Evolutionary conservation across 768 basidiomycete species (phyloP).

Genomic region (Lepiota venenata): DNA sequence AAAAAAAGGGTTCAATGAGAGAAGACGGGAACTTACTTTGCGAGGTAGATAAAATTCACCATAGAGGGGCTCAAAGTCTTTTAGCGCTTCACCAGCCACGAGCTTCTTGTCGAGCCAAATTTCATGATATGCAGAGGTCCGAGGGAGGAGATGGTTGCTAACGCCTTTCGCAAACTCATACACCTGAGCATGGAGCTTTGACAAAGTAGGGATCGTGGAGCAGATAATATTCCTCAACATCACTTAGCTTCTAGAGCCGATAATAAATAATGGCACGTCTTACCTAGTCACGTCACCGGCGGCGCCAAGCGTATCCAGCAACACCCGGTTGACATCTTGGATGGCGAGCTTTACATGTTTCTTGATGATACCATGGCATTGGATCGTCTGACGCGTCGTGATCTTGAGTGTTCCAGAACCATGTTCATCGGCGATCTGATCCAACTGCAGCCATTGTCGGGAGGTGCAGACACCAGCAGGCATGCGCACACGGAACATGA

Average conservation of each 20-base stretch:
- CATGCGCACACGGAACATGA: constrained; percentile 98
- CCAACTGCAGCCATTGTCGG: constrained; percentile 92
- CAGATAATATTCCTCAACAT: constrained; percentile 80
- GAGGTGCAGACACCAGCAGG: constrained; percentile 94
- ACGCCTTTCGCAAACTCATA: constrained; percentile 81
- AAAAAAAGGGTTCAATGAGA: background rate
- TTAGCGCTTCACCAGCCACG: constrained; percentile 89
- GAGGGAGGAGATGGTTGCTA: constrained; percentile 84
- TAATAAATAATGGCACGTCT: constrained; percentile 15
- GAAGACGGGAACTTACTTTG: constrained; percentile 50
- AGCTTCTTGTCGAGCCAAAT: constrained; percentile 99
- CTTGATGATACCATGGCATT: constrained; percentile 99
- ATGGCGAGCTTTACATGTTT: constrained; percentile 93
- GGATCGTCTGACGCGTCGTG: constrained; percentile 97
- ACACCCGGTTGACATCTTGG: constrained; percentile 86
- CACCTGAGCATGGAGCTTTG: constrained; percentile 81
- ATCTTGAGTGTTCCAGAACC: constrained; percentile 95
- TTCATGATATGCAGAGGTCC: constrained; percentile 94
- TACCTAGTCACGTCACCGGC: constrained; percentile 97
- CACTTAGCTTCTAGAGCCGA: background rate
- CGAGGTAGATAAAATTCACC: constrained; percentile 96
- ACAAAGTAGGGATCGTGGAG: constrained; percentile 86
- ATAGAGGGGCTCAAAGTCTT: constrained; percentile 96
- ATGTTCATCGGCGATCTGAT: constrained; percentile 94
- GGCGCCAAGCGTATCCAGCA: constrained; percentile 95